Percentiles rank a stretch among this genome's conserved stretches.
These are phyloP conservation scores for Lotus japonicus DNA, from an alignment of 306 rosid genomes.

Conservation along the genomic window DNA sequence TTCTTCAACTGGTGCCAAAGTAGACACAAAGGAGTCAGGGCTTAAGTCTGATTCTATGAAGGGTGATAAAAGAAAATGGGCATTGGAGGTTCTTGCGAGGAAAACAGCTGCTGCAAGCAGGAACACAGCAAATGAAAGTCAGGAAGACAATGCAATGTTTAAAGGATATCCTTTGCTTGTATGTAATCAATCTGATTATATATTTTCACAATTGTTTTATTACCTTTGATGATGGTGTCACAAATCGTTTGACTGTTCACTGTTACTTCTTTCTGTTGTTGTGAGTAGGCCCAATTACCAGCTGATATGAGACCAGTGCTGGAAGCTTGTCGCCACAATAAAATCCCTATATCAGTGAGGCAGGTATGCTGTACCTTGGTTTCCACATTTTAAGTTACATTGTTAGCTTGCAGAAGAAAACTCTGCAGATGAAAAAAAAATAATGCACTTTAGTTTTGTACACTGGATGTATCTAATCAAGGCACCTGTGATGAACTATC, in stretches of 20 bases:
- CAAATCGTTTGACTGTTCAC: slow-evolving; percentile 14
- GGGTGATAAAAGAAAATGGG: slow-evolving; percentile 92
- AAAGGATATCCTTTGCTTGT: slow-evolving; percentile 88
- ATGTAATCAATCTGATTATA: slow-evolving; percentile 34
- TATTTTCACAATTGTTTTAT: slow-evolving; percentile 14
- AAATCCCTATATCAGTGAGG: slow-evolving; percentile 76
- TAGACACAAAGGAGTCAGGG: slow-evolving; percentile 31
- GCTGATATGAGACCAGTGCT: slow-evolving; percentile 78
- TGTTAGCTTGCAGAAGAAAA: not conserved
- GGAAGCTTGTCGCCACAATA: slow-evolving; percentile 65
- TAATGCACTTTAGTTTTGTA: not conserved
- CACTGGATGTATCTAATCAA: not conserved
- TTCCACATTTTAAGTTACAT: not conserved
- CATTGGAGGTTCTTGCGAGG: slow-evolving; percentile 84
- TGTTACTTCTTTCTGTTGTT: slow-evolving; percentile 33
- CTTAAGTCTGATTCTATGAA: slow-evolving; percentile 43
- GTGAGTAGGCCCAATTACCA: slow-evolving; percentile 84
- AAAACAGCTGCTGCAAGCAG: slow-evolving; percentile 53
- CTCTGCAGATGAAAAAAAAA: not conserved
- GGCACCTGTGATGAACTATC: too few relatives aligned
- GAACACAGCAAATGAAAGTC: slow-evolving; percentile 38
- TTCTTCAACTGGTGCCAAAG: slow-evolving; percentile 47
- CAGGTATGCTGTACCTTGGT: slow-evolving; percentile 55
- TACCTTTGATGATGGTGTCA: slow-evolving; percentile 12
- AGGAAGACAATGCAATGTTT: slow-evolving; percentile 49